Base-by-base conservation (phyloP, 305 asterid genomes). In the Plantago coronopus region DNA sequence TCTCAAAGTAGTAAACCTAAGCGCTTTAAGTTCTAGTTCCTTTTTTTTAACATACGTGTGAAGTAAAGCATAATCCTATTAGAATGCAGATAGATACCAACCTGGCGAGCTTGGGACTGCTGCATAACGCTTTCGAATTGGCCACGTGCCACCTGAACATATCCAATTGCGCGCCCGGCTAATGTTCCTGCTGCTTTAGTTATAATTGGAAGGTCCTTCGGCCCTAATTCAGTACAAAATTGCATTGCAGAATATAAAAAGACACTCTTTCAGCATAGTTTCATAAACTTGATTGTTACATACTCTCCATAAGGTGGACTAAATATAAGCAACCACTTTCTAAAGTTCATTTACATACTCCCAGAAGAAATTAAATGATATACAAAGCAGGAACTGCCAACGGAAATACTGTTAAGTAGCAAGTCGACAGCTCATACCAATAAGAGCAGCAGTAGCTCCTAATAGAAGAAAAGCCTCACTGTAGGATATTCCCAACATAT, bases 61-160 rank as follows among this genome's bases (percentile, higher is more conserved):
- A 34, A 34, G 40, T 7, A 6, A 34, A 9, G 9, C 40, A 34
- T 8, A 34, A 34, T 3, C 38, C 38, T 31, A 3, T 1, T 2
- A 3, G 38, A 3, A 9, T 31, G 3, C 38, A 31, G 7, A 7
- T 31, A 31, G 9, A 34, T 12, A 34, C 40, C 40, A 34, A 91
- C 94, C 89, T 27, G 34, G 56, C 73, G 83, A 74, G 90, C 95
- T 81, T 88, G 95, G 42, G 95, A 67, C 72, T 88, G 89, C 68
- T 91, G 95, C 96, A 86, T 81, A 71, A 91, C 78, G 62, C 72
- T 75, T 38, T 86, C 95, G 34, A 91, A 88, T 60, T 88, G 96
- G 50, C 95, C 95, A 15, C 95, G 96, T 19, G 91, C 95, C 69
- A 88, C 9, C 69, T 81, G 96, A 72, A 86, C 95, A 70, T 88